Percentiles rank a stretch among this genome's conserved stretches.
Evolutionary conservation across 768 basidiomycete species (phyloP).

Genomic region (Cytidiella melzeri): DNA sequence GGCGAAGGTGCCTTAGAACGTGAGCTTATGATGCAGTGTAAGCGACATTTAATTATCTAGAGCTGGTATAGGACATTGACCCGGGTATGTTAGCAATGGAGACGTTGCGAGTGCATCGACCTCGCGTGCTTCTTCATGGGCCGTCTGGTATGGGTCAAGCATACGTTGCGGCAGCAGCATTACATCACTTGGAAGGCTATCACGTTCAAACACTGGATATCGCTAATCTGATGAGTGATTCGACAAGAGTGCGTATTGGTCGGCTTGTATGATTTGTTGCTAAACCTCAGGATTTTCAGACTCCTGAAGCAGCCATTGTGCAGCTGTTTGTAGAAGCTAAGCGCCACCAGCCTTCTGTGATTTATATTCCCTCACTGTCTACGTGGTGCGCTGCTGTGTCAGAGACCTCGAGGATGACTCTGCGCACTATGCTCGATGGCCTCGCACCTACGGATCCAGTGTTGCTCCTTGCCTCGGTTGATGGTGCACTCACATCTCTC

Average conservation of each 20-base stretch:
- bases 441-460: conserved; percentile 89
- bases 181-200: conserved; percentile 94
- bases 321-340: conserved; percentile 97
- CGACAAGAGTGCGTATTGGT: conserved; percentile 62
- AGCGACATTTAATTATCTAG: too few species aligned
- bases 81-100: conserved; percentile 90
- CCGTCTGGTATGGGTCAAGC: conserved; percentile 82
- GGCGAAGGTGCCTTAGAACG: conserved; percentile 83
- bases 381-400: conserved; percentile 83
- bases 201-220: conserved; percentile 93
- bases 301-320: conserved; percentile 86
- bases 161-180: conserved; percentile 82
- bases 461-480: conserved; percentile 85
- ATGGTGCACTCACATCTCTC: conserved; percentile 62
- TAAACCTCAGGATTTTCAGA: conserved; percentile 38
- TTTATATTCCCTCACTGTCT: conserved; percentile 87
- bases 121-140: conserved; percentile 81
- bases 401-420: conserved; percentile 78
- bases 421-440: conserved; percentile 87
- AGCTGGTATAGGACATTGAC: too few species aligned
- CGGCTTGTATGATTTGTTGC: not conserved
- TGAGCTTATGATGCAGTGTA: conserved; percentile 85
- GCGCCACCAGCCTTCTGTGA: conserved; percentile 90
- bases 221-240: conserved; percentile 82
- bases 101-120: conserved; percentile 83